Evolutionary conservation across 1,284 basidiomycete genomes (phyloP), one percentile per base, ranked within the genome.

Genomic region (Erythrobasidium hasegawianum): DNA sequence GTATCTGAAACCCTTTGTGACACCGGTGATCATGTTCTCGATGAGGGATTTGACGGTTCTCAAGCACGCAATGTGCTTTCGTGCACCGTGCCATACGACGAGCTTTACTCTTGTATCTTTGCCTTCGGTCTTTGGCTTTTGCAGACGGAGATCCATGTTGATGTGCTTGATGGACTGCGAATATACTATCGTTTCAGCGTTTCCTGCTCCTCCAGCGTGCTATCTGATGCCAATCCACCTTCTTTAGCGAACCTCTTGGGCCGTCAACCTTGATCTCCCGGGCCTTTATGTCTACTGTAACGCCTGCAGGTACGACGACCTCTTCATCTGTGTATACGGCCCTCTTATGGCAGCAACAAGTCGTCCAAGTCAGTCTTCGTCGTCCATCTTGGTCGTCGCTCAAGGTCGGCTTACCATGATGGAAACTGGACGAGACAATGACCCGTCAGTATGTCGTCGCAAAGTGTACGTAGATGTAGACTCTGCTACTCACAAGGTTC

Each of bases 1-100:
- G 87, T 99, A 99, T 77, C 88, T 87, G 87, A 97, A 98, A 71
- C 95, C 96, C 87, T 93, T 90, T 61, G 93, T 97, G 70, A 97
- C 93, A 74, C 94, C 95, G 75, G 83, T 94, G 80, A 98, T 86
- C 93, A 98, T 93, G 85, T 99, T 98, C 79, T 85, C 86, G 76
- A 99, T 94, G 75, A 93, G 80, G 74, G 89, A 93, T 80, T 87
- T 88, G 81, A 98, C 92, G 47, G 96, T 98, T 75, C 93, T 86
- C 74, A 99, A 83, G 83, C 94, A 97, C 68, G 96, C 96, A 76
- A 97, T 90, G 79, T 99, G 96, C 84, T 98, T 98, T 79, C 96
- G 88, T 72, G 85, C 89, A 72, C 91, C 96, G 82, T 97, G 92
- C 96, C 96, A 99, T 71, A 98, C 89, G 69, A 92, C 88, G 77